Conservation (phyloP, 106 monocot genomes). For the Dendrobium officinale region DNA sequence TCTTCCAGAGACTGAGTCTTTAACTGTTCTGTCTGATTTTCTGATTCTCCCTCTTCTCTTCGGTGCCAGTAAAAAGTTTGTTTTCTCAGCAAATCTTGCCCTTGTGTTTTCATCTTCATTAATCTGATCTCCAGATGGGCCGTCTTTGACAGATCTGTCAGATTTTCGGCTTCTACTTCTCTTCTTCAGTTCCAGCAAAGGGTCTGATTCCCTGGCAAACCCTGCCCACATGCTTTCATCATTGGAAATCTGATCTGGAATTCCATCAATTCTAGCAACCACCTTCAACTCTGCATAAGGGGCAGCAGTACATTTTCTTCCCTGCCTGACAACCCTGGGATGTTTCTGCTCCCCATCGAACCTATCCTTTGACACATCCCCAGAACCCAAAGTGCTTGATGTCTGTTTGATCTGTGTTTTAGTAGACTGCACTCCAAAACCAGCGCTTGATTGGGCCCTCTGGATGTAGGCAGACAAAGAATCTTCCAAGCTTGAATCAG, state of each 20-base stretch:
- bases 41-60: slow-evolving; percentile 6
- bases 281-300: background rate
- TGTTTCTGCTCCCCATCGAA: slow-evolving; percentile 6
- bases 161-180: slow-evolving; percentile 8
- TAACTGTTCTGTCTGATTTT: background rate
- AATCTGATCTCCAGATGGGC: background rate
- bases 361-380: slow-evolving; percentile 7
- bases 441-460: slow-evolving; percentile 19
- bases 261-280: background rate
- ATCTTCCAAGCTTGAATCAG: slow-evolving; percentile 27
- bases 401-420: slow-evolving; percentile 19
- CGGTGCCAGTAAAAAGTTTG: background rate
- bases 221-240: slow-evolving; percentile 3
- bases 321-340: background rate
- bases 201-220: slow-evolving; percentile 1
- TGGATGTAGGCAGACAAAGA: slow-evolving; percentile 33
- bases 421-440: background rate
- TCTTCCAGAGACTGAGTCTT: background rate
- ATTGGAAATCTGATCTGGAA: slow-evolving; percentile 5
- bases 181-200: slow-evolving; percentile 1
- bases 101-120: slow-evolving; percentile 7
- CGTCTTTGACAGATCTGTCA: background rate
- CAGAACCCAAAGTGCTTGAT: background rate
- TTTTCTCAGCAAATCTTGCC: slow-evolving; percentile 2
- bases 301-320: slow-evolving; percentile 20